These are phyloP conservation scores for Fusarium verticillioides DNA, from an alignment of 2,329 filamentous ascomycete genomes.

Conservation along the genomic window DNA sequence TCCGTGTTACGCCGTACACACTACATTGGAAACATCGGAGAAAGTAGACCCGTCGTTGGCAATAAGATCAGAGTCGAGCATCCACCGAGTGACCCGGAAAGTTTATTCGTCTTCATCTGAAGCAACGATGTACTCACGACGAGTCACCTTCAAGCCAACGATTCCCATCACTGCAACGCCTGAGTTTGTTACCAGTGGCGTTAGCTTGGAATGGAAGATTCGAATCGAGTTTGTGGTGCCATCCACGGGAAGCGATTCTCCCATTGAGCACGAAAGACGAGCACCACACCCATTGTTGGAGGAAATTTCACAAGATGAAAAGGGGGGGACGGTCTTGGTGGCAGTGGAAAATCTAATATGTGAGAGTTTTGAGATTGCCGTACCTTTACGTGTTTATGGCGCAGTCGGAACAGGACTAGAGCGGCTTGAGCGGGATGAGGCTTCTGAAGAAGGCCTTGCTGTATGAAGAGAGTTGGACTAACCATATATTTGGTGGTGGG, in stretches of 20 bases:
- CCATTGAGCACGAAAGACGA: conserved; percentile 34
- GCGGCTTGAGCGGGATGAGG: conserved; percentile 65
- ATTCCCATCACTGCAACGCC: conserved; percentile 88
- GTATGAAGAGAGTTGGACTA: conserved; percentile 47
- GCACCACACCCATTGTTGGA: conserved; percentile 71
- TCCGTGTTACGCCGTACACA: conserved; percentile 85
- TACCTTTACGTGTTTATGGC: conserved; percentile 84
- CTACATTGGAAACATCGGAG: conserved; percentile 87
- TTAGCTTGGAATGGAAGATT: conserved; percentile 89
- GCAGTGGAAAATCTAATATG: conserved; percentile 82
- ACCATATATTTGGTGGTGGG: conserved; percentile 2
- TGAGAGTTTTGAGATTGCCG: conserved; percentile 90
- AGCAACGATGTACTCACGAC: conserved; percentile 81
- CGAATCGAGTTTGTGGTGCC: conserved; percentile 93
- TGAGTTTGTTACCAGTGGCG: conserved; percentile 89
- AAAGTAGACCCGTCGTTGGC: conserved; percentile 83
- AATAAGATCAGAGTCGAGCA: conserved; percentile 84
- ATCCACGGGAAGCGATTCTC: conserved; percentile 52
- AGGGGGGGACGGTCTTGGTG: conserved; percentile 77
- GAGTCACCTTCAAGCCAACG: conserved; percentile 82
- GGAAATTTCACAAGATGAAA: conserved; percentile 80
- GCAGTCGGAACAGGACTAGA: conserved; percentile 68
- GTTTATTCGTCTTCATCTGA: conserved; percentile 83
- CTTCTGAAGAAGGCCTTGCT: conserved; percentile 57
- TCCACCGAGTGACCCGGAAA: conserved; percentile 86